These are phyloP conservation scores for Xylariaceae sp. DNA, from an alignment of 2,329 filamentous ascomycete species.

Conservation along the genomic window DNA sequence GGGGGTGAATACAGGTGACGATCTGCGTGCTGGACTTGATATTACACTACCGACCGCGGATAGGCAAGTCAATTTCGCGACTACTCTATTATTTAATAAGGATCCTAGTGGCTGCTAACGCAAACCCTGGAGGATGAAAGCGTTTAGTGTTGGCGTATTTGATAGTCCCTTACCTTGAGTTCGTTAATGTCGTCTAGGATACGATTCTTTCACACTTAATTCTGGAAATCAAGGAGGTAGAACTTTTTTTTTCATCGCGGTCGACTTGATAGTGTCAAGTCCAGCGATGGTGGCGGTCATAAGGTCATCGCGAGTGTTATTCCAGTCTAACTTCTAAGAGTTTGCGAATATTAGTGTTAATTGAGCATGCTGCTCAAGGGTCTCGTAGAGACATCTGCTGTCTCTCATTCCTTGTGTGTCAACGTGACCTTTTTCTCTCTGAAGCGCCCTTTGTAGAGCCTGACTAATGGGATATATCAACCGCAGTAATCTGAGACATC, in stretches of 20 bases:
- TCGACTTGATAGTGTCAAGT: conserved; percentile 5
- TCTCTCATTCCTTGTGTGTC: conserved; percentile 3
- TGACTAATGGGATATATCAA: no score
- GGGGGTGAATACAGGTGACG: conserved; percentile 7
- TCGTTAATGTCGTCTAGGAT: conserved; percentile 4
- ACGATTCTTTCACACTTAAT: background rate
- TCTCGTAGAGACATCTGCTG: conserved; percentile 2
- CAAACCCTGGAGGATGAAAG: conserved; percentile 1
- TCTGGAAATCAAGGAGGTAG: conserved; percentile 1
- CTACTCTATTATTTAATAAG: background rate
- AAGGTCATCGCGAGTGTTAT: conserved; percentile 4
- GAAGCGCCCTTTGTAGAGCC: conserved; percentile 9
- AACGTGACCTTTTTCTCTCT: conserved; percentile 5
- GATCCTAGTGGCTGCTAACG: conserved; percentile 7
- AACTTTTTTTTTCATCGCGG: background rate
- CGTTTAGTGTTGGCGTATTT: background rate
- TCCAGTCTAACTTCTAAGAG: conserved; percentile 3
- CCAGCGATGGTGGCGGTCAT: conserved; percentile 3
- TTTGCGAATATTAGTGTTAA: conserved; percentile 1
- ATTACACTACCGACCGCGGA: no score
- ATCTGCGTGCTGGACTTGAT: conserved; percentile 6
- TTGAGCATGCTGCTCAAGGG: background rate
- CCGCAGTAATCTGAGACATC: no score
- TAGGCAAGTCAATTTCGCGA: background rate
- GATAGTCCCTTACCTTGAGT: background rate